A percentile compares a stretch with the other conserved stretches of the same genome.
phyloP scores from a whole-genome alignment of 2,329 filamentous ascomycete genomes.

The Fusarium tupiense region DNA sequence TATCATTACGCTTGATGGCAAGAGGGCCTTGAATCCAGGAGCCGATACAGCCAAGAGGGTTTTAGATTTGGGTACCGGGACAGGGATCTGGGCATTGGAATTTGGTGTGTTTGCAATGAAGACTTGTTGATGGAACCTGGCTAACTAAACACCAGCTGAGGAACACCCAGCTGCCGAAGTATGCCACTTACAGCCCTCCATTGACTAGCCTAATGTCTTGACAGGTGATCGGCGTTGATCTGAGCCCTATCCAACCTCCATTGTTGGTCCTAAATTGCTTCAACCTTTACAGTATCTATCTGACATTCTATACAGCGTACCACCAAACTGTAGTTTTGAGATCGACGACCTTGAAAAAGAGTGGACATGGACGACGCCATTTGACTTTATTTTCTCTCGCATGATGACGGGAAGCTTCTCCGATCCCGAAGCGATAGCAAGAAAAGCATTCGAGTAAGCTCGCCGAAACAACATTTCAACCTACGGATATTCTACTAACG shows the following conservation, averaged over 20 bases:
- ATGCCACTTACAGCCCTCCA: accelerated
- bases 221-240: conserved; percentile 23
- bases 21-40: conserved; percentile 21
- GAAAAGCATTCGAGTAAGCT: not conserved
- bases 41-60: conserved; percentile 10
- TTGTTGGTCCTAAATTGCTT: not conserved
- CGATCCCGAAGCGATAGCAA: not conserved
- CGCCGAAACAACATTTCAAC: accelerated
- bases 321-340: conserved; percentile 19
- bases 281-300: accelerated
- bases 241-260: conserved; percentile 20
- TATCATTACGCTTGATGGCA: conserved; percentile 14
- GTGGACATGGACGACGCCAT: conserved; percentile 18
- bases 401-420: conserved; percentile 30
- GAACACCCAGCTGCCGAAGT: conserved; percentile 20
- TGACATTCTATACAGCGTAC: not conserved
- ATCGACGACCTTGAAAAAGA: conserved; percentile 29
- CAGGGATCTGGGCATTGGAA: conserved; percentile 23
- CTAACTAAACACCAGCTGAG: not conserved
- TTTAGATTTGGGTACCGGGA: conserved; percentile 24
- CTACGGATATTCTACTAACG: not conserved
- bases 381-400: conserved; percentile 25
- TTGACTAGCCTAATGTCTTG: not conserved
- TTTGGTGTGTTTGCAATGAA: not conserved
- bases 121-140: no score